Percentiles rank a stretch among this genome's conserved stretches.
These are phyloP conservation scores for Sinapis alba DNA, from an alignment of 441 rosid genomes.

Conservation along the genomic window DNA sequence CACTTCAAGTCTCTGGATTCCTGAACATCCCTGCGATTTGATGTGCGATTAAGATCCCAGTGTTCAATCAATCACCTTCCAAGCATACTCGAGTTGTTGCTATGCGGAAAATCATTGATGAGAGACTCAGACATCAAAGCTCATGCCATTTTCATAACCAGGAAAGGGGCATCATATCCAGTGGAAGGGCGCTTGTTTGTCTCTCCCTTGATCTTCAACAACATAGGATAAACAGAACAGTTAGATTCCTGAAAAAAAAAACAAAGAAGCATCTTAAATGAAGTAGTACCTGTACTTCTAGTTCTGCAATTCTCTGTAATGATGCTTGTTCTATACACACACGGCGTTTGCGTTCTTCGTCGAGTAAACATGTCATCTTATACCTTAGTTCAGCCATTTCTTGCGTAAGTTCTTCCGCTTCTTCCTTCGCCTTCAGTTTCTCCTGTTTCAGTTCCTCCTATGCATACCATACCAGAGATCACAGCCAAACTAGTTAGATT, in stretches of 20 bases:
- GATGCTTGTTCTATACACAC: slow-evolving; percentile 78
- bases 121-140: background rate
- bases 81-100: background rate
- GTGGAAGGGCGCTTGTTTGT: slow-evolving; percentile 34
- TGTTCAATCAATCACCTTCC: background rate
- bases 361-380: slow-evolving; percentile 75
- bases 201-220: slow-evolving; percentile 56
- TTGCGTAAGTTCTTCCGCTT: slow-evolving; percentile 88
- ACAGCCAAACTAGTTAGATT: slow-evolving; percentile 6
- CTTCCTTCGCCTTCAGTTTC: slow-evolving; percentile 81
- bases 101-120: background rate
- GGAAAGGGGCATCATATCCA: slow-evolving; percentile 36
- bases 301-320: slow-evolving; percentile 78
- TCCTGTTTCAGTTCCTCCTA: slow-evolving; percentile 78
- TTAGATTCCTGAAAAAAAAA: slow-evolving; percentile 12
- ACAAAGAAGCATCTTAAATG: background rate
- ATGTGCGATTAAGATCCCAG: background rate
- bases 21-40: background rate
- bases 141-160: slow-evolving; percentile 34
- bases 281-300: slow-evolving; percentile 77
- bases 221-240: slow-evolving; percentile 5
- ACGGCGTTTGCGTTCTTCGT: slow-evolving; percentile 87
- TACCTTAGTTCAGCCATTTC: slow-evolving; percentile 97
- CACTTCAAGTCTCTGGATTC: background rate
- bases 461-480: slow-evolving; percentile 23